phyloP scores from a whole-genome alignment of 1,139 yeast genomes.

The Zygoascus meyerae region DNA sequence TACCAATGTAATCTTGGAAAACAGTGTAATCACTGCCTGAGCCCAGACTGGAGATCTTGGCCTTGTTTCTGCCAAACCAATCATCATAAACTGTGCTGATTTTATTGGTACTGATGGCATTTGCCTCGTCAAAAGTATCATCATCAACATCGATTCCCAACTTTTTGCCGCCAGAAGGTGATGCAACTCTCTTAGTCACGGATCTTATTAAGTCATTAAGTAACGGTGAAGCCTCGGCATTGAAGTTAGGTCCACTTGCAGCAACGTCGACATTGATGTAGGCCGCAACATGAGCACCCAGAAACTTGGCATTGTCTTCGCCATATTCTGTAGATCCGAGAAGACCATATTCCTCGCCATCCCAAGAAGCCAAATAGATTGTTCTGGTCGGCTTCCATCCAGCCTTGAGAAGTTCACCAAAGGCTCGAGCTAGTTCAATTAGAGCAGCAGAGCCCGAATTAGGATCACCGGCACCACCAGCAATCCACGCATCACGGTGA shows the following conservation, averaged over 20 bases:
- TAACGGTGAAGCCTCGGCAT: conserved; percentile 48
- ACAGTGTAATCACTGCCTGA: conserved; percentile 68
- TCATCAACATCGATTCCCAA: conserved; percentile 5
- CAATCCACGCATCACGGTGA: conserved; percentile 71
- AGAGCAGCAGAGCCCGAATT: conserved; percentile 58
- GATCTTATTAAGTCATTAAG: conserved; percentile 40
- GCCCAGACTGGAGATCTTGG: conserved; percentile 44
- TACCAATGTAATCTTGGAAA: conserved; percentile 60
- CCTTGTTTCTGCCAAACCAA: conserved; percentile 38
- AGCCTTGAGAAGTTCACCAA: conserved; percentile 42
- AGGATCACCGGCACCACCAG: conserved; percentile 69
- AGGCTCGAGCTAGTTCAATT: conserved; percentile 52
- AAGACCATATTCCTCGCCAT: conserved; percentile 66
- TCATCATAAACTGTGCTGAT: conserved; percentile 50
- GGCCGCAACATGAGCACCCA: conserved; percentile 47
- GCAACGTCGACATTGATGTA: conserved; percentile 63
- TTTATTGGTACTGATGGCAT: conserved; percentile 31
- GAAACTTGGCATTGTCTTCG: conserved; percentile 42
- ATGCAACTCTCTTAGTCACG: conserved; percentile 38
- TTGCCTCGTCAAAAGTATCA: conserved; percentile 4
- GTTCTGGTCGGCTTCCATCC: conserved; percentile 66
- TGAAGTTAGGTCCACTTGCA: conserved; percentile 46
- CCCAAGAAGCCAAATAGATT: conserved; percentile 61
- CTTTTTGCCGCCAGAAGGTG: conserved; percentile 37
- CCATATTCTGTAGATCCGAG: conserved; percentile 68